Conservation (phyloP, 768 basidiomycete genomes). For the Gymnopilus junonius region DNA sequence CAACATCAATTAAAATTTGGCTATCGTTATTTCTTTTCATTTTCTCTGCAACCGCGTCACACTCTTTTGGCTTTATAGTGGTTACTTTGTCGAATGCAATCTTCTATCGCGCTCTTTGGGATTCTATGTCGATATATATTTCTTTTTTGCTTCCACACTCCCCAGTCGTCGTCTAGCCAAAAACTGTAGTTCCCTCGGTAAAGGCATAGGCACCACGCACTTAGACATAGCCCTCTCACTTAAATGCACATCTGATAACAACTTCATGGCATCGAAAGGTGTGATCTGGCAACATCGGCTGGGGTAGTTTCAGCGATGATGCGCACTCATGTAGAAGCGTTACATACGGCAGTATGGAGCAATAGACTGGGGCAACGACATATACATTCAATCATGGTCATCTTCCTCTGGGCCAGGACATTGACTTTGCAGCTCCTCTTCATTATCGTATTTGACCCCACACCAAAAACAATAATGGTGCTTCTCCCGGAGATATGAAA, state of each 20-base stretch:
- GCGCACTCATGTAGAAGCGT: not conserved
- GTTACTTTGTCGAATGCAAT: slow-evolving; percentile 2
- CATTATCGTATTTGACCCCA: slow-evolving; percentile 70
- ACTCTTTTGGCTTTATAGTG: slow-evolving; percentile 20
- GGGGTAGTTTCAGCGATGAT: no score
- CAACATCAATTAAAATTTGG: slow-evolving; percentile 17
- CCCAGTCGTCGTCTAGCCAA: slow-evolving; percentile 5
- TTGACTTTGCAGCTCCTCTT: slow-evolving; percentile 59
- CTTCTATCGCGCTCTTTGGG: slow-evolving; percentile 20
- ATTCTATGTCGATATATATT: slow-evolving; percentile 7
- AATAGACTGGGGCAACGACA: not conserved
- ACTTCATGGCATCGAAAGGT: not conserved
- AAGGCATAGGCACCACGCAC: slow-evolving; percentile 10
- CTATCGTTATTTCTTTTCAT: slow-evolving; percentile 6
- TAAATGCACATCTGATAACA: slow-evolving; percentile 4
- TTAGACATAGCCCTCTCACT: slow-evolving; percentile 19
- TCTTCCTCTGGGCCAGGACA: slow-evolving; percentile 84
- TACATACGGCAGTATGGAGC: not conserved
- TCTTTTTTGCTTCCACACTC: slow-evolving; percentile 3
- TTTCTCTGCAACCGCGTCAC: slow-evolving; percentile 14
- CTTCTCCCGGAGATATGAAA: slow-evolving; percentile 73
- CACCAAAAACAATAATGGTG: slow-evolving; percentile 91
- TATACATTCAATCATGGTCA: slow-evolving; percentile 66
- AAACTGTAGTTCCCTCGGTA: slow-evolving; percentile 2
- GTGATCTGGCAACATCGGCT: not conserved